These are phyloP conservation scores for Marchantia polymorpha DNA, from an alignment of 225 moss, liverwort and hornwort genomes.

Conservation along the genomic window DNA sequence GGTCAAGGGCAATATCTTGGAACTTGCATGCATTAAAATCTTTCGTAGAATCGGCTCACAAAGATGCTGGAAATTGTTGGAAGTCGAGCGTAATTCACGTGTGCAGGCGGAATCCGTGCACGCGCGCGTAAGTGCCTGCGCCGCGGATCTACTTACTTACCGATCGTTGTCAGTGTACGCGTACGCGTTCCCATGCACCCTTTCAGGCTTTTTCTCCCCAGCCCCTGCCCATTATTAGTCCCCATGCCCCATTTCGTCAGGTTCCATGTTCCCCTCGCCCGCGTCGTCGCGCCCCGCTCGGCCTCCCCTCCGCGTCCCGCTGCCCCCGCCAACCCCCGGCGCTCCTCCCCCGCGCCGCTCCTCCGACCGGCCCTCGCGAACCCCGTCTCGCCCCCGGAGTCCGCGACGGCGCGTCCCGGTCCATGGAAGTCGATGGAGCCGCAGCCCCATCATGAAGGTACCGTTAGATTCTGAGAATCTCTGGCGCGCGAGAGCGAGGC, in stretches of 20 bases:
- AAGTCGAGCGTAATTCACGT: conserved; percentile 16
- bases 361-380: neutral
- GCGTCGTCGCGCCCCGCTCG: neutral
- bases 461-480: too few species aligned
- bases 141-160: conserved; percentile 20
- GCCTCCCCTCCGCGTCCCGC: neutral
- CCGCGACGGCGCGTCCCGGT: too few species aligned
- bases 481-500: too few species aligned
- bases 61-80: conserved; percentile 19
- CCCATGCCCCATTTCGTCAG: neutral
- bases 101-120: conserved; percentile 16
- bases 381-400: too few species aligned
- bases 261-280: neutral
- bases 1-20: conserved; percentile 16
- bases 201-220: conserved; percentile 7
- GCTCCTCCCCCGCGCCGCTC: neutral
- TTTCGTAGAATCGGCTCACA: conserved; percentile 1
- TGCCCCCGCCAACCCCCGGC: neutral
- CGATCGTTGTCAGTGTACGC: conserved; percentile 13
- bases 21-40: conserved; percentile 14
- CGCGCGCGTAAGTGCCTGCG: conserved; percentile 19
- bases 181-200: conserved; percentile 18
- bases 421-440: too few species aligned
- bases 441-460: too few species aligned
- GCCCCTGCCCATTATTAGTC: conserved; percentile 1